phyloP scores from a whole-genome alignment of 352 stramenopile genomes.

The Globisporangium radiosum region DNA sequence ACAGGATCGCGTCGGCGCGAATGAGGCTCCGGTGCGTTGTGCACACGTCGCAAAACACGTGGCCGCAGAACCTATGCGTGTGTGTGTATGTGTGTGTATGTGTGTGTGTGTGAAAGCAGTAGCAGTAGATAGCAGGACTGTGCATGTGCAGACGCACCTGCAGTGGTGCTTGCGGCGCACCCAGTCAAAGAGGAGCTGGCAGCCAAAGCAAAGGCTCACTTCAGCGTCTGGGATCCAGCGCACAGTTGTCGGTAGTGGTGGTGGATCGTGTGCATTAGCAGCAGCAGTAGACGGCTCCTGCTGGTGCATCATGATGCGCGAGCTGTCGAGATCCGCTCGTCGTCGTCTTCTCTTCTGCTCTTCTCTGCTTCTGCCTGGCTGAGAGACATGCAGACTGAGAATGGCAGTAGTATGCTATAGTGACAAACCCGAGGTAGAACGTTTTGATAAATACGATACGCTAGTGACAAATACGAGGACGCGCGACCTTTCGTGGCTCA shows the following conservation, averaged over 20 bases:
- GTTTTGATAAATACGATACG: background rate
- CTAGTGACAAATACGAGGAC: background rate
- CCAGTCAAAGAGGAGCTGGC: slow-evolving; percentile 84
- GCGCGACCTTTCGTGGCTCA: background rate
- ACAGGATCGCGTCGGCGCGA: slow-evolving; percentile 66
- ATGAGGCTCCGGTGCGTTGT: slow-evolving; percentile 68
- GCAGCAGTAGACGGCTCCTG: background rate
- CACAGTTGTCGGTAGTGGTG: slow-evolving; percentile 47
- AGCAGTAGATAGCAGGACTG: slow-evolving; percentile 1
- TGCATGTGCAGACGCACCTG: slow-evolving; percentile 23
- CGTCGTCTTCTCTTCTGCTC: background rate
- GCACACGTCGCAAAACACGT: slow-evolving; percentile 76
- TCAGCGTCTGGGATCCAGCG: slow-evolving; percentile 81
- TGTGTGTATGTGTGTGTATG: background rate
- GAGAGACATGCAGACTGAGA: no score
- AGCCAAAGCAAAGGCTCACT: slow-evolving; percentile 70
- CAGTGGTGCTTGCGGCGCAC: slow-evolving; percentile 88
- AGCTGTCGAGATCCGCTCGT: background rate
- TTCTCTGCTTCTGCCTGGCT: background rate
- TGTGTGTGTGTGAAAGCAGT: slow-evolving; percentile 3
- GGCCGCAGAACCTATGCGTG: slow-evolving; percentile 49
- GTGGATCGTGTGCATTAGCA: background rate
- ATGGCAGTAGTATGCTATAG: background rate
- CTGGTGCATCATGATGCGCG: slow-evolving; percentile 6
- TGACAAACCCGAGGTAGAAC: background rate